Conservation (phyloP, 306 rosid species). For the Trifolium dubium region DNA sequence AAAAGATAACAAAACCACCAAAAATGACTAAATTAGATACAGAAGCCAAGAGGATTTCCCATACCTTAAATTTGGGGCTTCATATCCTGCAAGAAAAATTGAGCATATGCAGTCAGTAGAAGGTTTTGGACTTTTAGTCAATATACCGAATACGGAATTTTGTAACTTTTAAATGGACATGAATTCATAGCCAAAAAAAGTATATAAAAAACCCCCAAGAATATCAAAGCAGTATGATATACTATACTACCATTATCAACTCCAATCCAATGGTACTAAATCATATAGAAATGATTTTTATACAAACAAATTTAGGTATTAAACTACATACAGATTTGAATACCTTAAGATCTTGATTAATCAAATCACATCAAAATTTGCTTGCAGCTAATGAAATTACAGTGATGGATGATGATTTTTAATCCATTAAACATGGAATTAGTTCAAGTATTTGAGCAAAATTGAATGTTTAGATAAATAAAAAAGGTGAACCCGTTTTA, state of each 20-base stretch:
- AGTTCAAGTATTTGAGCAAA: not conserved
- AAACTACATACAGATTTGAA: too few relatives aligned
- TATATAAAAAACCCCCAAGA: not conserved
- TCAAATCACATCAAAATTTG: too few relatives aligned
- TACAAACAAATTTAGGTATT: not conserved
- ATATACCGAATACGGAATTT: not conserved
- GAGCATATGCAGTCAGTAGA: constrained; percentile 21
- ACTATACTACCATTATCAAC: not conserved
- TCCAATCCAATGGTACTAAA: too few relatives aligned
- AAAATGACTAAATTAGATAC: not conserved
- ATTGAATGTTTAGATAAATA: not conserved
- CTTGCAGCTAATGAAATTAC: too few relatives aligned
- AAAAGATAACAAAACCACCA: not conserved
- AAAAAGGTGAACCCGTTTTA: too few relatives aligned
- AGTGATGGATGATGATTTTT: too few relatives aligned
- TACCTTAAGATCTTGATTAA: too few relatives aligned
- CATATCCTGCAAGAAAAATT: constrained; percentile 64
- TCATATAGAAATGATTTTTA: too few relatives aligned
- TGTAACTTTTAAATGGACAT: not conserved
- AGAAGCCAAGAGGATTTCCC: not conserved
- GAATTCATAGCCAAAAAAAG: not conserved
- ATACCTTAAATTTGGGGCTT: constrained; percentile 73
- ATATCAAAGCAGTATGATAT: too few relatives aligned
- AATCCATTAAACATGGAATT: too few relatives aligned
- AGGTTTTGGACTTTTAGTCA: constrained; percentile 1